These are phyloP conservation scores for Trametes maxima DNA, from an alignment of 768 basidiomycete species.

Conservation along the genomic window DNA sequence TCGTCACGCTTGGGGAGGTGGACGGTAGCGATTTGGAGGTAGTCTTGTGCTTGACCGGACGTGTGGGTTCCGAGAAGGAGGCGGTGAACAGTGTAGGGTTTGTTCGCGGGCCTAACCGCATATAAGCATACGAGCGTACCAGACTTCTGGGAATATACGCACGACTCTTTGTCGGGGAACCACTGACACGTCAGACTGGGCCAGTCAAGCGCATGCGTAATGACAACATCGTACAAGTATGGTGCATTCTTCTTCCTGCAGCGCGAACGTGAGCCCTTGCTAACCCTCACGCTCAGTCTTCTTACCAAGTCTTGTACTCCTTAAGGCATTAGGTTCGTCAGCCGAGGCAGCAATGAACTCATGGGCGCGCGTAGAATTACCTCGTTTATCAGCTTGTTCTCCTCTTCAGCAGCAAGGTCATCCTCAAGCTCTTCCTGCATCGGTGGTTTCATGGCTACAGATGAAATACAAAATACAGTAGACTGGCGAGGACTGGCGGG, in stretches of 20 bases:
- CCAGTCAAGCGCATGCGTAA: constrained; percentile 98
- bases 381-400: constrained; percentile 88
- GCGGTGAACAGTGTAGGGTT: constrained; percentile 93
- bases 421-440: constrained; percentile 72
- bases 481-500: background rate
- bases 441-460: constrained; percentile 47
- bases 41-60: constrained; percentile 90
- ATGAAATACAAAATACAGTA: background rate
- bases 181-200: constrained; percentile 97
- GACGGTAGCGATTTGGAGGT: constrained; percentile 93
- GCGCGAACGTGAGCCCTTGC: background rate
- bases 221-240: constrained; percentile 95
- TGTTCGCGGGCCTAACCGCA: constrained; percentile 73
- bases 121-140: background rate
- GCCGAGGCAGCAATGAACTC: background rate
- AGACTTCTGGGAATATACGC: constrained; percentile 35
- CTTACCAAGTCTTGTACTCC: constrained; percentile 87
- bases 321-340: constrained; percentile 31
- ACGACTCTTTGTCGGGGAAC: constrained; percentile 98
- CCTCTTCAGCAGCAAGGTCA: constrained; percentile 80
- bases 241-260: constrained; percentile 95
- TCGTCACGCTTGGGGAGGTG: constrained; percentile 86
- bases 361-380: constrained; percentile 41
- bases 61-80: constrained; percentile 97
- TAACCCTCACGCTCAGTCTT: background rate